These are phyloP conservation scores for Naegleria lovaniensis DNA, from an alignment of 208 protist species.

Conservation along the genomic window DNA sequence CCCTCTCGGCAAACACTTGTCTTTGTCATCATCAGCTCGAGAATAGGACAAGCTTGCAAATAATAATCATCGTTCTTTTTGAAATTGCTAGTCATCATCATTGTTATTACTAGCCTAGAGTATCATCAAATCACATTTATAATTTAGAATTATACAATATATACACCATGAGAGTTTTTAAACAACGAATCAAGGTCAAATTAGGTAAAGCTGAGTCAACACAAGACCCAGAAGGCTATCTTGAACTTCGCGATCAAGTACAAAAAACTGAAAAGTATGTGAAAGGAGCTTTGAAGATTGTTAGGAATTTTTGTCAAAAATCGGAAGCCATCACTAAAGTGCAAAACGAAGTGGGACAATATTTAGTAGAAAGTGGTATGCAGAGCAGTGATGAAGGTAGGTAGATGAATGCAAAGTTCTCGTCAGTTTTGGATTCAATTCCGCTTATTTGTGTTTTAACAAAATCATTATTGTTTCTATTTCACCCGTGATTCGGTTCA, in stretches of 20 bases:
- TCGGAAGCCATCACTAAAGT: background rate
- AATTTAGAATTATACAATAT: no score
- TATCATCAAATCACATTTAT: no score
- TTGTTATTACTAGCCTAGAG: no score
- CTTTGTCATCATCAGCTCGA: no score
- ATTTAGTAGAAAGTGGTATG: background rate
- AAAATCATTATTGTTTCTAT: no score
- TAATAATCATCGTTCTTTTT: no score
- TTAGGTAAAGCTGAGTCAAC: background rate
- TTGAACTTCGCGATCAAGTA: background rate
- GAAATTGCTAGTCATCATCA: no score
- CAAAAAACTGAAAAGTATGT: conserved; percentile 14
- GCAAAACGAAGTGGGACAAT: background rate
- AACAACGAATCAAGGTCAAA: background rate
- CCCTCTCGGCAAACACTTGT: no score
- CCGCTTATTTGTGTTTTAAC: no score
- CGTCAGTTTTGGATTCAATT: background rate
- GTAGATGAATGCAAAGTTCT: background rate
- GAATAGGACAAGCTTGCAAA: no score
- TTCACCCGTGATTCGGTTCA: no score
- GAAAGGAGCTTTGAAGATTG: background rate
- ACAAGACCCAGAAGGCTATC: background rate
- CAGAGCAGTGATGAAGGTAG: background rate
- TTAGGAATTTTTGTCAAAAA: background rate
- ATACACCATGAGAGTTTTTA: background rate